Conservation (phyloP, 768 basidiomycete genomes). For the Tylopilus intermedius region DNA sequence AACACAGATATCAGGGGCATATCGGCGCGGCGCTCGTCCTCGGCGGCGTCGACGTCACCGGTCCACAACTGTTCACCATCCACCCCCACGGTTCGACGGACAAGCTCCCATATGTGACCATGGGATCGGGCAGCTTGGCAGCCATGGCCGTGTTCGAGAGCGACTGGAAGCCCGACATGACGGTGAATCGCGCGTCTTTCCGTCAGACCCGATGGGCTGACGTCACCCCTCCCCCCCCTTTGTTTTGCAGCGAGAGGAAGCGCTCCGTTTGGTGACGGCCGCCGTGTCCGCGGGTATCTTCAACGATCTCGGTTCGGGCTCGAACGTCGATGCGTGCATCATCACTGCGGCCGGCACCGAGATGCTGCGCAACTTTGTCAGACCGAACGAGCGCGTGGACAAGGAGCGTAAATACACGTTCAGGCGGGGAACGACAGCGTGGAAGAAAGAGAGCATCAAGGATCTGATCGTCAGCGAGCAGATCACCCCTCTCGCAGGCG, state of each 20-base stretch:
- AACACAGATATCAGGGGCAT: conserved; percentile 79
- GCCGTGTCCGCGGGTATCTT: conserved; percentile 96
- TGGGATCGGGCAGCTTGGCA: conserved; percentile 94
- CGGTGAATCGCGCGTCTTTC: conserved; percentile 41
- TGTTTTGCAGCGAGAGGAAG: conserved; percentile 61
- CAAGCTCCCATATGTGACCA: conserved; percentile 97
- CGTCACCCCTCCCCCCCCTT: not conserved
- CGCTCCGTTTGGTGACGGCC: conserved; percentile 74
- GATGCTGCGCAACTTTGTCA: conserved; percentile 91
- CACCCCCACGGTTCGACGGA: conserved; percentile 97
- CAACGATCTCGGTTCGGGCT: conserved; percentile 98
- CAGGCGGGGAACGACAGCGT: conserved; percentile 82
- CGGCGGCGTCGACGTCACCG: conserved; percentile 92
- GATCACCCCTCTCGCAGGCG: conserved; percentile 49
- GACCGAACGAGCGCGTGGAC: conserved; percentile 78
- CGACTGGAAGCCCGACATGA: conserved; percentile 75
- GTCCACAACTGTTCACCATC: conserved; percentile 93
- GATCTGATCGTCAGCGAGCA: conserved; percentile 70
- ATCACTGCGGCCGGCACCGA: conserved; percentile 85
- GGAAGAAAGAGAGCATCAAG: conserved; percentile 76
- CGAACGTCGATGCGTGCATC: conserved; percentile 96
- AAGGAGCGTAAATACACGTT: conserved; percentile 72
- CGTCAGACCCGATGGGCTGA: not conserved
- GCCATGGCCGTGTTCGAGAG: conserved; percentile 99
- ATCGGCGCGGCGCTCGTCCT: conserved; percentile 94